Percentiles rank a stretch among this genome's conserved stretches.
These are phyloP conservation scores for Mucor velutinosus DNA, from an alignment of 371 early-diverging fungal species.

Conservation along the genomic window DNA sequence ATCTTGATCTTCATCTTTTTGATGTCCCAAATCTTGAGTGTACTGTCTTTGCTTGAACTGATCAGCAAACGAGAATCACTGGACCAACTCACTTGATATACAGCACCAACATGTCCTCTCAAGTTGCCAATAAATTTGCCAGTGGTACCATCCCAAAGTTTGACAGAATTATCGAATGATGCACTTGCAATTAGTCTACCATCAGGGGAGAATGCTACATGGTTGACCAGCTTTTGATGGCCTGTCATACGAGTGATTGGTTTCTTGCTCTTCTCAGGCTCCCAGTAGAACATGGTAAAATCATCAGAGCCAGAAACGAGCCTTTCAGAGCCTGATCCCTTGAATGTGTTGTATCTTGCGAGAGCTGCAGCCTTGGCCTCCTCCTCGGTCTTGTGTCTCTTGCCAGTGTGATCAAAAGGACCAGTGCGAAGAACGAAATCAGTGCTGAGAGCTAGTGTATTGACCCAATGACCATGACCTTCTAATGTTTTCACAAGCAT, in stretches of 20 bases:
- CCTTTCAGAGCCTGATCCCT: slow-evolving; percentile 74
- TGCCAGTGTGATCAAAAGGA: slow-evolving; percentile 84
- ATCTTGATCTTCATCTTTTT: slow-evolving; percentile 83
- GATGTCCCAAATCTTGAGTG: slow-evolving; percentile 93
- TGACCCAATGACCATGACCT: slow-evolving; percentile 93
- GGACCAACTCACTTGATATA: slow-evolving; percentile 94
- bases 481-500: slow-evolving; percentile 81
- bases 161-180: slow-evolving; percentile 97
- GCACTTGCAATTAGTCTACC: slow-evolving; percentile 92
- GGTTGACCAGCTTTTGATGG: slow-evolving; percentile 96
- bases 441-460: slow-evolving; percentile 88
- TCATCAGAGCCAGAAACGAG: slow-evolving; percentile 96
- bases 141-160: slow-evolving; percentile 93
- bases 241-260: slow-evolving; percentile 86
- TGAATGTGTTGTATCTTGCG: slow-evolving; percentile 77
- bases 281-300: slow-evolving; percentile 96
- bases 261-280: slow-evolving; percentile 81
- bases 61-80: slow-evolving; percentile 90
- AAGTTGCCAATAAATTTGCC: slow-evolving; percentile 94
- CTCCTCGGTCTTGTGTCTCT: slow-evolving; percentile 56
- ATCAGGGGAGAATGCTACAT: slow-evolving; percentile 93
- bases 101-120: slow-evolving; percentile 92
- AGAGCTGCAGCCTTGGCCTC: slow-evolving; percentile 79
- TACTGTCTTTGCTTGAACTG: slow-evolving; percentile 91
- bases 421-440: slow-evolving; percentile 92